These are phyloP conservation scores for Iodosphaeria phyllophila DNA, from an alignment of 2,329 filamentous ascomycete genomes.

Conservation along the genomic window DNA sequence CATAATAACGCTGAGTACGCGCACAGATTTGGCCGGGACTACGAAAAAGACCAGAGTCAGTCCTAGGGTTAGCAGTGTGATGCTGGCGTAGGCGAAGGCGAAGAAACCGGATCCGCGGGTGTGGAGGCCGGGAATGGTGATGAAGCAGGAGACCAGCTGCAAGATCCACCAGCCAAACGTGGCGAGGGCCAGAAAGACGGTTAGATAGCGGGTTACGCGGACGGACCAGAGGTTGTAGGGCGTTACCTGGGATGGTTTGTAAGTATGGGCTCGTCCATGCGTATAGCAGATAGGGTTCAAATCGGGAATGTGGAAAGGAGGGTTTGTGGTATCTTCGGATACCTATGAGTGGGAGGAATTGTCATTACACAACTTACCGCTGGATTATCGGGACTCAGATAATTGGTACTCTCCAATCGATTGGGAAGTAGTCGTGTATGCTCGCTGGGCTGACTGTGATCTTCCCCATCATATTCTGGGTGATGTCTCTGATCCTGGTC, in stretches of 20 bases:
- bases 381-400: slow-evolving; percentile 62
- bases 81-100: slow-evolving; percentile 63
- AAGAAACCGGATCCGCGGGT: slow-evolving; percentile 85
- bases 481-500: no score
- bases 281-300: slow-evolving; percentile 4
- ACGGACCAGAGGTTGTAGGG: slow-evolving; percentile 94
- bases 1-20: slow-evolving; percentile 52
- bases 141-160: slow-evolving; percentile 74
- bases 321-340: no score
- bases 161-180: slow-evolving; percentile 88
- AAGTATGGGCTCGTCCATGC: no score
- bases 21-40: slow-evolving; percentile 61
- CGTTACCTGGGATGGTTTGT: no score
- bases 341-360: slow-evolving; percentile 6
- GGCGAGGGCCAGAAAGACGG: slow-evolving; percentile 54
- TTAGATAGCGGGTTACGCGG: slow-evolving; percentile 59
- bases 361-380: slow-evolving; percentile 34
- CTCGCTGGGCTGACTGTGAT: slow-evolving; percentile 22
- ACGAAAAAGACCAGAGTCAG: slow-evolving; percentile 75
- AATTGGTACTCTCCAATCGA: slow-evolving; percentile 37
- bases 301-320: background rate
- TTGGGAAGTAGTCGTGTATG: slow-evolving; percentile 52
- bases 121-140: slow-evolving; percentile 74
- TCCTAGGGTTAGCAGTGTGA: slow-evolving; percentile 59
- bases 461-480: slow-evolving; percentile 7